phyloP scores from a whole-genome alignment of 2,329 filamentous ascomycete genomes.

The Penicillium sp. region DNA sequence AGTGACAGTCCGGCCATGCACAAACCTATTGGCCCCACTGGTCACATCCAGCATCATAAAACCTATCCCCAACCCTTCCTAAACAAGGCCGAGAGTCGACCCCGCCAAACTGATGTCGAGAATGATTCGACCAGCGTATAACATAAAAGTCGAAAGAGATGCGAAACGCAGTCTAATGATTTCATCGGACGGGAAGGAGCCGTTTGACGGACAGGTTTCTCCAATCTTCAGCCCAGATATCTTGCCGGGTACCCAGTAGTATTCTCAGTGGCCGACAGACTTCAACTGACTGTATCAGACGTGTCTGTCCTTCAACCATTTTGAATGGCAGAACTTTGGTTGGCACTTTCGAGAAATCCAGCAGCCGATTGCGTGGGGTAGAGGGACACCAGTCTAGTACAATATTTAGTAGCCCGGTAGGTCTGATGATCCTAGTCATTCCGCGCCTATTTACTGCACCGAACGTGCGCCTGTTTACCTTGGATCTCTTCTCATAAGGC shows the following conservation, averaged over 20 bases:
- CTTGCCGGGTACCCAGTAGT: too few species aligned
- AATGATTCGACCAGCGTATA: neutral
- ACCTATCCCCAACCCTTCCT: rapidly evolving
- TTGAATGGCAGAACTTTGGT: neutral
- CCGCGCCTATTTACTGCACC: neutral
- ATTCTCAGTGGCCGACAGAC: too few species aligned
- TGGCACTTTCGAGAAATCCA: neutral
- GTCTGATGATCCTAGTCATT: neutral
- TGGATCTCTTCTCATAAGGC: neutral
- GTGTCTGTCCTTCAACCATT: too few species aligned
- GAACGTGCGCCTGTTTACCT: neutral
- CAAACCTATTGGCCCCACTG: too few species aligned
- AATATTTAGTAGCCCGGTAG: neutral
- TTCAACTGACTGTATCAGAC: too few species aligned
- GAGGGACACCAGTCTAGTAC: neutral
- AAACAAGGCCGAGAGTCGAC: neutral
- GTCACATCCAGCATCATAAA: neutral
- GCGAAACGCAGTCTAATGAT: neutral
- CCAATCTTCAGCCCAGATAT: too few species aligned
- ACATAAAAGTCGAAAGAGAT: neutral
- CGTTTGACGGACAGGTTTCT: neutral
- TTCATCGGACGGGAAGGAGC: too few species aligned
- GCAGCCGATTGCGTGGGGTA: neutral
- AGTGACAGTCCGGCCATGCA: neutral
- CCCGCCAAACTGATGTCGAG: neutral